Evolutionary conservation across 2,329 filamentous ascomycete genomes (phyloP), one percentile per base, ranked within the genome.

Genomic region (Lizonia empirigonia): DNA sequence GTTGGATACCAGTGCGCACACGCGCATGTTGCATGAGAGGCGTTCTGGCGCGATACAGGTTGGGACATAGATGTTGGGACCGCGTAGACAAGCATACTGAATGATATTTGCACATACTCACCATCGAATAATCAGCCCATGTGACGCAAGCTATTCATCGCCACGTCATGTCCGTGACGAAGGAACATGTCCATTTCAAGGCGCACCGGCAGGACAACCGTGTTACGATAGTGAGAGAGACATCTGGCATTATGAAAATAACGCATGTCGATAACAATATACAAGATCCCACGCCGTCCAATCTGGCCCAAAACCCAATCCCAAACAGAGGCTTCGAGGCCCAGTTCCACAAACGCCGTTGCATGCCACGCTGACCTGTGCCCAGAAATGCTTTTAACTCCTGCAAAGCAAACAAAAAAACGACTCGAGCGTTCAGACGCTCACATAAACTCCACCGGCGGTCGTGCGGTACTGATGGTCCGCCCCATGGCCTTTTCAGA

Each of bases 361-460:
- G 29, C 52, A 64, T 65, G 62, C 62, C 35, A 56, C 50, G 42
- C 48, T 24, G 18, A 20, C 6, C 37, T 32, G 4, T n/a, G 8
- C 22, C 39, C 12, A 27, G 3, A 47, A 39, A 45, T 59, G 30
- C 45, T 60, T 64, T 64, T 65, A 39, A 52, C 47, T 48, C 34
- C 56, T 48, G 51, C 50, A 55, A 16, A 42, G 9, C 24, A 44
- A 38, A 27, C 5, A 30, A 29, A 27, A 1, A 27, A 16, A 30
- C 38, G 29, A 5, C 13, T 5, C 9, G 10, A 2, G 7, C 29
- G 8, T 16, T 60, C 55, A 71, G 7, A n/a, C n/a, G n/a, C n/a
- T n/a, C 63, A 50, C 71, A 75, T 74, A 5, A 76, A 55, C 63
- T 76, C 73, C 5, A 76, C 68, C 10, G 73, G 73, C 20, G 73